These are phyloP conservation scores for Kuraishia ogatae DNA, from an alignment of 805 yeast genomes.

Conservation along the genomic window DNA sequence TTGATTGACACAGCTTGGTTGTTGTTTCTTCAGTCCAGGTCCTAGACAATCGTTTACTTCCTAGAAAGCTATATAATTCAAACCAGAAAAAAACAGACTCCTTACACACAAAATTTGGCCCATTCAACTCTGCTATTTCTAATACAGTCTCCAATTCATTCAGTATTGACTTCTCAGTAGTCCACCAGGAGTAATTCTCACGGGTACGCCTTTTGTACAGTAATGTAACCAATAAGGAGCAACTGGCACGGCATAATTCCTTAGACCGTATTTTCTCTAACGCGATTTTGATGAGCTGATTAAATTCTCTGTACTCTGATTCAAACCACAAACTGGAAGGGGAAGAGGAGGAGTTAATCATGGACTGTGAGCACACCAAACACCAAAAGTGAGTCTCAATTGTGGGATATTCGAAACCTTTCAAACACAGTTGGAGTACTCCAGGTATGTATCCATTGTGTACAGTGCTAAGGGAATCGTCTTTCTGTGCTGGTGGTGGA, in stretches of 20 bases:
- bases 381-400: not conserved
- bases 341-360: not conserved
- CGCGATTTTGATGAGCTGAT: not conserved
- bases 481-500: not conserved
- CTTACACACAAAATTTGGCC: slow-evolving; percentile 41
- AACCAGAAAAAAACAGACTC: slow-evolving; percentile 51
- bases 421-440: not conserved
- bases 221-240: not conserved
- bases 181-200: slow-evolving; percentile 1
- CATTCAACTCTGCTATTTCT: slow-evolving; percentile 43
- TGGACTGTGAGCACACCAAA: not conserved
- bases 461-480: too few species aligned
- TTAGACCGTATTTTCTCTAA: not conserved
- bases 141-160: not conserved
- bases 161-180: slow-evolving; percentile 4
- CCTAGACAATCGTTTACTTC: not conserved
- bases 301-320: not conserved
- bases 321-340: not conserved
- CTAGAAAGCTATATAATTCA: slow-evolving; percentile 8
- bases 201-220: not conserved
- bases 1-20: slow-evolving; percentile 18
- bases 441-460: not conserved
- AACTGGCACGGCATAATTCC: not conserved
- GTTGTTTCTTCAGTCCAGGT: slow-evolving; percentile 22
- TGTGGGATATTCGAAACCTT: not conserved